Conservation (phyloP, 192 early-diverging fungal genomes). For the Ambispora gerdemannii region DNA sequence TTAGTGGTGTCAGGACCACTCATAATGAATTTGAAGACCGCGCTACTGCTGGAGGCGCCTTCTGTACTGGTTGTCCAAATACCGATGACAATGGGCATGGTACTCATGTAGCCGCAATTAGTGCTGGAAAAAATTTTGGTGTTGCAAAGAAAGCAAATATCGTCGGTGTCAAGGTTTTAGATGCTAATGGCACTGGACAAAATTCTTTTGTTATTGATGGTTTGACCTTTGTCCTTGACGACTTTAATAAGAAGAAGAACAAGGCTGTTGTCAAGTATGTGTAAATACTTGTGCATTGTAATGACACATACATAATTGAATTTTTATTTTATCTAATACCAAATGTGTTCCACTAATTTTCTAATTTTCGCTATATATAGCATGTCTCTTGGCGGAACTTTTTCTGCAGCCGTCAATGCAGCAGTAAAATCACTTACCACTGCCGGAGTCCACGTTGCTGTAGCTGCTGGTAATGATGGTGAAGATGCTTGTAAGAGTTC, state of each 20-base stretch:
- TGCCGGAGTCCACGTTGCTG: slow-evolving; percentile 66
- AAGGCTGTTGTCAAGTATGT: slow-evolving; percentile 19
- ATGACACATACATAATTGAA: too few relatives aligned
- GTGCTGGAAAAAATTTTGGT: slow-evolving; percentile 47
- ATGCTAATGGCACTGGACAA: slow-evolving; percentile 48
- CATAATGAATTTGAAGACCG: slow-evolving; percentile 92
- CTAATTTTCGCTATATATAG: too few relatives aligned
- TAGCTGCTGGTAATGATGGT: slow-evolving; percentile 70
- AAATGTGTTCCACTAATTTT: too few relatives aligned
- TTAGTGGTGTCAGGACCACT: slow-evolving; percentile 65
- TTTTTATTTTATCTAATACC: too few relatives aligned
- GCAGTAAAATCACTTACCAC: slow-evolving; percentile 52
- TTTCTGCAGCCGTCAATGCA: slow-evolving; percentile 46
- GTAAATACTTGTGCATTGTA: too few relatives aligned
- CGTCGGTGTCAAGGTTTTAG: slow-evolving; percentile 57
- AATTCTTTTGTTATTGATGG: slow-evolving; percentile 58
- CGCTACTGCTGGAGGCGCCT: slow-evolving; percentile 77
- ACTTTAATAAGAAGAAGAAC: background rate
- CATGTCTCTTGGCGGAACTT: slow-evolving; percentile 51
- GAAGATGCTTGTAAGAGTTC: slow-evolving; percentile 64
- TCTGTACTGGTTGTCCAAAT: slow-evolving; percentile 60
- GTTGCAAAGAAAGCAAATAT: slow-evolving; percentile 59
- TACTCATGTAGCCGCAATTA: slow-evolving; percentile 50
- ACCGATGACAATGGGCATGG: slow-evolving; percentile 43
- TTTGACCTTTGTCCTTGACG: slow-evolving; percentile 51